Percentiles rank a stretch among this genome's conserved stretches.
phyloP scores from a whole-genome alignment of 2,329 filamentous ascomycete genomes.

The Hymenoscyphus infarciens region DNA sequence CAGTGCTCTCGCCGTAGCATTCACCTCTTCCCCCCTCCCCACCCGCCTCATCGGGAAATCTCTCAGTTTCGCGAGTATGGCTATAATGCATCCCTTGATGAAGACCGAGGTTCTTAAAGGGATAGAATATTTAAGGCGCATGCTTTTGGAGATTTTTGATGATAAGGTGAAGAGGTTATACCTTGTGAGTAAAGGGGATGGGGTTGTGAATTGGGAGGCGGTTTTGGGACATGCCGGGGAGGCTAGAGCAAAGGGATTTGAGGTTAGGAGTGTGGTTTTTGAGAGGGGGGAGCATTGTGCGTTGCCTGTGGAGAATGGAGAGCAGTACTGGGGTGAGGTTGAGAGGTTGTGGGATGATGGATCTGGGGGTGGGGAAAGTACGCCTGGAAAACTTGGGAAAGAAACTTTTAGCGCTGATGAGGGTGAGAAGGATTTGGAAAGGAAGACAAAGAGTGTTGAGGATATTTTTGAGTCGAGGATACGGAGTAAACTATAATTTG shows the following conservation, averaged over 20 bases:
- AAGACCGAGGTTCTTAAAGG: background rate
- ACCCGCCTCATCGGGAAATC: background rate
- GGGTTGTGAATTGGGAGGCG: conserved; percentile 1
- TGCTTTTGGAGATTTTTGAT: background rate
- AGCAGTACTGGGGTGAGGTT: background rate
- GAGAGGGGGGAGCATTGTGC: conserved; percentile 8
- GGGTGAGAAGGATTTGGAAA: no score
- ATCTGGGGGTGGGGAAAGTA: background rate
- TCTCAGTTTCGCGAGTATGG: background rate
- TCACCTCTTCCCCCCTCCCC: background rate
- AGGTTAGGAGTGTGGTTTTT: background rate
- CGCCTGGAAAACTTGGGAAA: no score
- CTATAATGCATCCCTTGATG: background rate
- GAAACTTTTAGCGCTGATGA: no score
- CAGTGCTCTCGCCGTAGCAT: background rate
- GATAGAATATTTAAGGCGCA: background rate
- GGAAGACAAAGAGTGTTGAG: no score
- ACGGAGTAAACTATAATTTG: no score
- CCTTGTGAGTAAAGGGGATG: background rate
- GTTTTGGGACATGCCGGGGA: background rate
- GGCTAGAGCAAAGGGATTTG: background rate
- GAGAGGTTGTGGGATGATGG: background rate
- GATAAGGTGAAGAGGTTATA: background rate
- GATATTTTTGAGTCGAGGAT: no score
- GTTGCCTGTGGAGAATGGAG: background rate